Conservation (phyloP, 1,284 basidiomycete species). For the Dichomitus squalens region DNA sequence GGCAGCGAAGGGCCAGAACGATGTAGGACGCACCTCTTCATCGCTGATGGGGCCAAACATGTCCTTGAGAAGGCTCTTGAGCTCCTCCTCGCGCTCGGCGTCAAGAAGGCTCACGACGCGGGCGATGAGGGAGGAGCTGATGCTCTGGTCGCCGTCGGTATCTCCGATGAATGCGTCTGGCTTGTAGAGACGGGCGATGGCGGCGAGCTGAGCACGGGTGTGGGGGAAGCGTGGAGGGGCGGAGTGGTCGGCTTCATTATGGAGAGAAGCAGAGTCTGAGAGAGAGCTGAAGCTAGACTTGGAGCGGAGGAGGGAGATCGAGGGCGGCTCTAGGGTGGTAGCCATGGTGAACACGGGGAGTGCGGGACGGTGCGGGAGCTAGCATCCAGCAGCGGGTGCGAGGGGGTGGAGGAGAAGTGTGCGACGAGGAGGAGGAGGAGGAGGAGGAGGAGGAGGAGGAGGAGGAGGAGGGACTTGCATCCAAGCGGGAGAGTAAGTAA, state of each 20-base stretch:
- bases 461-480: neutral
- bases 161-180: slow-evolving; percentile 49
- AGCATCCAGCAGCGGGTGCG: slow-evolving; percentile 1
- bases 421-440: neutral
- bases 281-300: slow-evolving; percentile 22
- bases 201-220: slow-evolving; percentile 73
- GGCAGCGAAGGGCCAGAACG: slow-evolving; percentile 19
- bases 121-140: slow-evolving; percentile 62
- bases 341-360: slow-evolving; percentile 13
- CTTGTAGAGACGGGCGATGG: slow-evolving; percentile 72
- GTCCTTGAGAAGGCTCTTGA: slow-evolving; percentile 74
- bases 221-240: slow-evolving; percentile 66
- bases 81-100: slow-evolving; percentile 83
- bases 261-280: slow-evolving; percentile 23
- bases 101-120: slow-evolving; percentile 73
- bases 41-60: slow-evolving; percentile 68
- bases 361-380: neutral
- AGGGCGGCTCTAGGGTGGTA: slow-evolving; percentile 23
- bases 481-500: neutral
- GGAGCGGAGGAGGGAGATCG: slow-evolving; percentile 26
- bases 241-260: slow-evolving; percentile 21
- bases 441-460: neutral
- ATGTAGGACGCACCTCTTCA: slow-evolving; percentile 60
- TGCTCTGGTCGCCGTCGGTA: slow-evolving; percentile 56
- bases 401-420: neutral